Conservation (phyloP, 2,329 filamentous ascomycete genomes). For the Ophiostoma perfectum region DNA sequence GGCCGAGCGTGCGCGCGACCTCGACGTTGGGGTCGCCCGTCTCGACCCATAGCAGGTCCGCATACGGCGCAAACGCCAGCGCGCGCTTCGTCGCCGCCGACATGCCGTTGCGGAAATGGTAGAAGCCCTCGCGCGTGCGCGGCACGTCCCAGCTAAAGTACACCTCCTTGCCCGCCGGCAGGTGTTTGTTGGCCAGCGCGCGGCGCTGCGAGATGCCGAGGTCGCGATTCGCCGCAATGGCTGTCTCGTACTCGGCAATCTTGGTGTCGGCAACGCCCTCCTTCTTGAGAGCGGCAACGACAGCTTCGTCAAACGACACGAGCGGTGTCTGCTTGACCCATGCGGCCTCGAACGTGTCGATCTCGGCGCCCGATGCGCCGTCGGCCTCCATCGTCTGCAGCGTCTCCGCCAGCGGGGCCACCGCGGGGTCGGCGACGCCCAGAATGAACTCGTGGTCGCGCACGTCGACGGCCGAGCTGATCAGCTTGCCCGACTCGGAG, state of each 20-base stretch:
- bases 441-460: constrained; percentile 95
- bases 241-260: constrained; percentile 61
- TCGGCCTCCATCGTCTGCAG: constrained; percentile 82
- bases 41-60: constrained; percentile 95
- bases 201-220: constrained; percentile 75
- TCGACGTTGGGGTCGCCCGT: constrained; percentile 81
- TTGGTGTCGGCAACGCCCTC: constrained; percentile 59
- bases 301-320: constrained; percentile 88
- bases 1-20: constrained; percentile 69
- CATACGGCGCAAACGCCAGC: constrained; percentile 83
- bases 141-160: constrained; percentile 89
- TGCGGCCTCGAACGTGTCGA: constrained; percentile 76
- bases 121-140: constrained; percentile 87
- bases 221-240: constrained; percentile 59
- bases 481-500: constrained; percentile 84
- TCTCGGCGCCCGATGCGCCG: constrained; percentile 71
- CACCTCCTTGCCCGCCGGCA: constrained; percentile 52
- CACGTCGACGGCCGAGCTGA: constrained; percentile 86
- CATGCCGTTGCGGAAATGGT: constrained; percentile 83
- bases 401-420: constrained; percentile 57
- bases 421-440: constrained; percentile 39
- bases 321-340: constrained; percentile 87
- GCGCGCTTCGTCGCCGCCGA: constrained; percentile 86
- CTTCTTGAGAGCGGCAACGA: constrained; percentile 64
- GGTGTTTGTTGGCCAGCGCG: constrained; percentile 61